Evolutionary conservation across 169 alveolate species (phyloP).

Genomic region (Blepharisma undulans): DNA sequence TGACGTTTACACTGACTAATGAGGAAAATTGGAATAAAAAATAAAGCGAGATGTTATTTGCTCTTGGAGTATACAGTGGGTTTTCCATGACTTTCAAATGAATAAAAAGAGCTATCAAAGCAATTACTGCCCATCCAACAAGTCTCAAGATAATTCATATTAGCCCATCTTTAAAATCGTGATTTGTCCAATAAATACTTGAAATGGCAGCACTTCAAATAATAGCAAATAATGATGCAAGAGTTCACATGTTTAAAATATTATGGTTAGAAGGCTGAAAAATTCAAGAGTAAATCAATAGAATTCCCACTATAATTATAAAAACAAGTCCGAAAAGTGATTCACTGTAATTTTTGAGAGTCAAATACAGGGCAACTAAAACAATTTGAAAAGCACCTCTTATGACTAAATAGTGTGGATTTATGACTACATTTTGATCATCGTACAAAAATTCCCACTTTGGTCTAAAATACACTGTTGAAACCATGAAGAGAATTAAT

Average conservation of each 20-base stretch:
- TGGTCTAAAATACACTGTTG: neutral
- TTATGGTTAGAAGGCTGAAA: neutral
- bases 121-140: neutral
- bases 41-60: neutral
- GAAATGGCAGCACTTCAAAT: neutral
- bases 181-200: neutral
- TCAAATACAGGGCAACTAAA: neutral
- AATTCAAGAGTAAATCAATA: neutral
- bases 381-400: neutral
- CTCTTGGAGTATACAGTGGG: neutral
- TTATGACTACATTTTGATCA: neutral
- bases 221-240: neutral
- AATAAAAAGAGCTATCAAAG: neutral
- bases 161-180: neutral
- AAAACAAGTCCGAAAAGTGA: neutral
- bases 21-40: neutral
- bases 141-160: neutral
- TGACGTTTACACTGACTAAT: neutral
- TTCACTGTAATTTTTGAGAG: neutral
- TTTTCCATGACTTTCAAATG: neutral
- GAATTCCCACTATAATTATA: neutral
- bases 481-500: neutral
- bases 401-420: neutral
- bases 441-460: neutral
- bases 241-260: neutral